Percentiles rank a stretch among this genome's conserved stretches.
Evolutionary conservation across 2,329 filamentous ascomycete species (phyloP).

Genomic region (Kalmusia sp.): DNA sequence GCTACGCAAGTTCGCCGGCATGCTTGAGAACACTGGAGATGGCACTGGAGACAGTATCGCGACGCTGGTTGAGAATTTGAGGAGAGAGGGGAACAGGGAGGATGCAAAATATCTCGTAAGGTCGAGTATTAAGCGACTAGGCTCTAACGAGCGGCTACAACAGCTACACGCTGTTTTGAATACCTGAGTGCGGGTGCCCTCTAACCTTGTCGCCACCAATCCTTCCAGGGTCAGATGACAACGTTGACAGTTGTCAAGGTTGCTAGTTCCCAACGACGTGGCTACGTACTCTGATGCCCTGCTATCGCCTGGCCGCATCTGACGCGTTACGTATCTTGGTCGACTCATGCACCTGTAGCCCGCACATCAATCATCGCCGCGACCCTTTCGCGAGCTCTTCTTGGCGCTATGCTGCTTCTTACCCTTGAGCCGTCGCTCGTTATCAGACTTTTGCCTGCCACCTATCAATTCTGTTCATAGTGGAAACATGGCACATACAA

Average conservation of each 20-base stretch:
- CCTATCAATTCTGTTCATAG: slow-evolving; percentile 29
- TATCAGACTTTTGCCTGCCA: slow-evolving; percentile 62
- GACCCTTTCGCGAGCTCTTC: slow-evolving; percentile 61
- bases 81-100: slow-evolving; percentile 31
- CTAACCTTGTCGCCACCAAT: slow-evolving; percentile 1
- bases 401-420: slow-evolving; percentile 70
- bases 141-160: slow-evolving; percentile 36
- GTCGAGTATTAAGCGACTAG: slow-evolving; percentile 36
- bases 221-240: slow-evolving; percentile 5
- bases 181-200: slow-evolving; percentile 19
- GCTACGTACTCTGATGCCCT: slow-evolving; percentile 4
- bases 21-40: slow-evolving; percentile 29
- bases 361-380: slow-evolving; percentile 38
- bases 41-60: slow-evolving; percentile 32
- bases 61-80: slow-evolving; percentile 28
- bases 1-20: slow-evolving; percentile 45
- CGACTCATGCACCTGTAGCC: not conserved
- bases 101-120: slow-evolving; percentile 36
- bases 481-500: slow-evolving; percentile 51
- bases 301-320: not conserved
- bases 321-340: not conserved
- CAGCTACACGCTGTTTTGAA: slow-evolving; percentile 30
- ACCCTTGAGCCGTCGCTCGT: slow-evolving; percentile 61
- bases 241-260: slow-evolving; percentile 3
- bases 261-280: not conserved